Conservation (phyloP, 805 yeast genomes). For the Nakazawaea laoshanensis region DNA sequence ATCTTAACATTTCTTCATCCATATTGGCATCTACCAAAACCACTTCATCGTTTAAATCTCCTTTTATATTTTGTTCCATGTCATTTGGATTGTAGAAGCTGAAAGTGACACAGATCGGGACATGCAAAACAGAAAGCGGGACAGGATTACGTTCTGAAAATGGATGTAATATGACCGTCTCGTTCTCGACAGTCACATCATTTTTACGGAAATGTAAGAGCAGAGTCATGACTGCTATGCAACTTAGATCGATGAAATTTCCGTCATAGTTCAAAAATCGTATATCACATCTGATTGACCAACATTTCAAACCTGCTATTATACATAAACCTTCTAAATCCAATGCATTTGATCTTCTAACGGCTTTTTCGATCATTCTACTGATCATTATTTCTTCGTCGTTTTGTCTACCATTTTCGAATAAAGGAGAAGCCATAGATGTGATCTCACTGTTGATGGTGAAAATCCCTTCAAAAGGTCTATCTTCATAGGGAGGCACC, state of each 20-base stretch:
- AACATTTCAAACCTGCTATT: conserved; percentile 82
- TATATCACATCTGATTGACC: conserved; percentile 87
- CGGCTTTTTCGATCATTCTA: conserved; percentile 83
- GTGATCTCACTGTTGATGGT: conserved; percentile 77
- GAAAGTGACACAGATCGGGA: conserved; percentile 85
- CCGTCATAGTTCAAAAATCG: conserved; percentile 90
- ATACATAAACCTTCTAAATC: conserved; percentile 89
- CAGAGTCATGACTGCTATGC: conserved; percentile 85
- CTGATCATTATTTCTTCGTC: conserved; percentile 77
- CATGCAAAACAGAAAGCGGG: conserved; percentile 74
- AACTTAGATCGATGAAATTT: conserved; percentile 82
- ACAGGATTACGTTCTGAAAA: conserved; percentile 80
- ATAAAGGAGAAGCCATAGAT: conserved; percentile 83
- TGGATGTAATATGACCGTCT: conserved; percentile 58
- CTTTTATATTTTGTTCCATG: conserved; percentile 63
- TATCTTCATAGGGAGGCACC: conserved; percentile 73
- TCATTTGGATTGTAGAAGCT: conserved; percentile 70
- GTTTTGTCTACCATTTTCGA: conserved; percentile 66
- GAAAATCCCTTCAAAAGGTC: conserved; percentile 91
- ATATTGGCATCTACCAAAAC: conserved; percentile 68
- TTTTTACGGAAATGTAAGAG: conserved; percentile 78
- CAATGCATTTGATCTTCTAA: conserved; percentile 81
- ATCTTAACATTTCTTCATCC: conserved; percentile 68
- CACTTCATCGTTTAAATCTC: conserved; percentile 51
- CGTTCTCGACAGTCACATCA: conserved; percentile 63